These are phyloP conservation scores for Selaginella tamariscina DNA, from an alignment of 75 land plant genomes.

Conservation along the genomic window DNA sequence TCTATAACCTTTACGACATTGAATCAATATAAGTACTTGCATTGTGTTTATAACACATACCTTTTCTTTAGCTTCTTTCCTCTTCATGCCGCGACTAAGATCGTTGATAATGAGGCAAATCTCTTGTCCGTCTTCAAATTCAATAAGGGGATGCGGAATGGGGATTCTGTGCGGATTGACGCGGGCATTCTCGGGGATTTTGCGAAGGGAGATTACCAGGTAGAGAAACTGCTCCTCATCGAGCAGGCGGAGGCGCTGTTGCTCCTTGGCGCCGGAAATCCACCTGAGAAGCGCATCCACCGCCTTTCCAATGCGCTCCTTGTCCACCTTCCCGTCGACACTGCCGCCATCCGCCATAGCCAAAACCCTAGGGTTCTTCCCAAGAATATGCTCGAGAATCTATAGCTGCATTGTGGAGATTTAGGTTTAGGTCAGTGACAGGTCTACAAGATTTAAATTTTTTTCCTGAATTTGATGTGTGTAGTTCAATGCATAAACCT, in stretches of 20 bases:
- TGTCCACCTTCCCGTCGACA: not conserved
- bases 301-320: slow-evolving; percentile 18
- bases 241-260: slow-evolving; percentile 39
- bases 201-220: slow-evolving; percentile 45
- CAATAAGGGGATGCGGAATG: slow-evolving; percentile 51
- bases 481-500: too few species aligned
- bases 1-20: too few species aligned
- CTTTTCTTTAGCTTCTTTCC: slow-evolving; percentile 28
- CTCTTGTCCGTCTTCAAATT: slow-evolving; percentile 23
- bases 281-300: slow-evolving; percentile 24
- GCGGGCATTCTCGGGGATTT: slow-evolving; percentile 33
- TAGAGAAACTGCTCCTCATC: slow-evolving; percentile 52
- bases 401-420: too few species aligned
- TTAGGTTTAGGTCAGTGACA: too few species aligned
- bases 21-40: too few species aligned
- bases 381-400: too few species aligned
- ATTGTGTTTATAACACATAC: too few species aligned
- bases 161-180: slow-evolving; percentile 42
- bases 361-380: too few species aligned
- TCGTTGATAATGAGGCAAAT: slow-evolving; percentile 65
- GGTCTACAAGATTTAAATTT: too few species aligned
- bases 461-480: too few species aligned
- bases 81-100: slow-evolving; percentile 15
- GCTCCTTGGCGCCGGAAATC: slow-evolving; percentile 12
- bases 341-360: not conserved